Evolutionary conservation across 75 land plant genomes (phyloP).

Genomic region (Larix kaempferi): DNA sequence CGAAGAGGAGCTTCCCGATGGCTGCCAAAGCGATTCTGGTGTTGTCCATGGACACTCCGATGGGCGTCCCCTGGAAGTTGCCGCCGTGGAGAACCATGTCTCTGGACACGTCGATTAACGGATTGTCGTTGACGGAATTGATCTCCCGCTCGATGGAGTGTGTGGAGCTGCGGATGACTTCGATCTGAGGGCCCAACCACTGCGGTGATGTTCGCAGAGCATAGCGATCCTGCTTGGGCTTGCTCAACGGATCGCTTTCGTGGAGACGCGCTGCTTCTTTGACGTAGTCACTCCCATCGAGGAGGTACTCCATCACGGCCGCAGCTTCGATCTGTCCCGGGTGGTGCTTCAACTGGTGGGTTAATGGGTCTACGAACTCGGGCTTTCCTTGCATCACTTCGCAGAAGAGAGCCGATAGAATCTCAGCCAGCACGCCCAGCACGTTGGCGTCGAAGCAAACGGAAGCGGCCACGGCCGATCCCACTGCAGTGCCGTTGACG

Average conservation of each 20-base stretch:
- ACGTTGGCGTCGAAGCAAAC: slow-evolving; percentile 31
- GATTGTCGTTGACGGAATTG: slow-evolving; percentile 88
- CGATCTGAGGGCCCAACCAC: slow-evolving; percentile 11
- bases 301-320: slow-evolving; percentile 23
- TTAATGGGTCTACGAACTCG: slow-evolving; percentile 14
- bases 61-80: slow-evolving; percentile 89
- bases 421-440: slow-evolving; percentile 18
- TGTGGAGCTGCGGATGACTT: slow-evolving; percentile 23
- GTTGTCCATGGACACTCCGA: slow-evolving; percentile 91
- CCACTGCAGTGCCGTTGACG: slow-evolving; percentile 20
- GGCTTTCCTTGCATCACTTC: slow-evolving; percentile 24
- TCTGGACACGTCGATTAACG: slow-evolving; percentile 74
- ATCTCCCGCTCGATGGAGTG: slow-evolving; percentile 77
- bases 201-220: slow-evolving; percentile 24
- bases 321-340: slow-evolving; percentile 32
- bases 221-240: slow-evolving; percentile 53
- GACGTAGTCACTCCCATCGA: slow-evolving; percentile 2
- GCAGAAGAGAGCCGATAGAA: slow-evolving; percentile 22
- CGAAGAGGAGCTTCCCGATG: slow-evolving; percentile 81
- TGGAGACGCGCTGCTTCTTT: slow-evolving; percentile 24
- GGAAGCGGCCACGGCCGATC: slow-evolving; percentile 17
- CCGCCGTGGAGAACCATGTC: slow-evolving; percentile 85
- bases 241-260: slow-evolving; percentile 34
- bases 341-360: slow-evolving; percentile 26
- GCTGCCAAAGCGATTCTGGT: slow-evolving; percentile 65